Conservation (phyloP, 2,329 filamentous ascomycete species). For the Cordyceps militaris region DNA sequence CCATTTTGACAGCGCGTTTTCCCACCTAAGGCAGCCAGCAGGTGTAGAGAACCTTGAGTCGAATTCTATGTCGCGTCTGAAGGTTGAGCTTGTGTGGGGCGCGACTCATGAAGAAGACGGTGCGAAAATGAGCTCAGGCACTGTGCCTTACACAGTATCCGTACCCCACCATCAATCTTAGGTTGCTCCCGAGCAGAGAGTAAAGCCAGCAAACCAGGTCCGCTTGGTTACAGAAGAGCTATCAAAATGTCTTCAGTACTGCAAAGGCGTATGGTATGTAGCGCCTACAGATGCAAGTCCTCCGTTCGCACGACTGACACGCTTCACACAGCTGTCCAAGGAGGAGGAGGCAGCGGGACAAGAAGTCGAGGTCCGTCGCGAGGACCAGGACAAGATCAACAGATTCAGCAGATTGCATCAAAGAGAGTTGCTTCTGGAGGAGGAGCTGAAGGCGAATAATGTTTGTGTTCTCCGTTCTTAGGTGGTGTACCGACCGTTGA, state of each 20-base stretch:
- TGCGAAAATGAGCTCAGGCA: neutral
- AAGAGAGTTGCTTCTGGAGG: constrained; percentile 69
- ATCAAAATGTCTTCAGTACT: constrained; percentile 38
- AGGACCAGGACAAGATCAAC: constrained; percentile 99
- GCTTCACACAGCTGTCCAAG: constrained; percentile 65
- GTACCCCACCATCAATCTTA: constrained; percentile 12
- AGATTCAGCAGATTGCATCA: constrained; percentile 92
- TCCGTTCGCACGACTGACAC: constrained; percentile 13
- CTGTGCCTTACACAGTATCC: constrained; percentile 7
- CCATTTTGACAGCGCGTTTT: constrained; percentile 19
- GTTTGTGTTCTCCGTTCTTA: constrained; percentile 37
- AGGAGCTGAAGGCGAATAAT: constrained; percentile 71
- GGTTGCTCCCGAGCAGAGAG: neutral
- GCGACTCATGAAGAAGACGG: neutral
- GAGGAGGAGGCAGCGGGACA: constrained; percentile 81
- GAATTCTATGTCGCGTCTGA: neutral
- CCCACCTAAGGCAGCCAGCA: neutral
- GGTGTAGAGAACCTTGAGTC: neutral
- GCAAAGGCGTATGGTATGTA: constrained; percentile 53
- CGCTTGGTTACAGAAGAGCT: neutral
- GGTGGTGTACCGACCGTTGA: constrained; percentile 16
- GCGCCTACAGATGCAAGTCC: neutral
- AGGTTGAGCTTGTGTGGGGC: constrained; percentile 11
- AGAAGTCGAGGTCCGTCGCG: constrained; percentile 87
- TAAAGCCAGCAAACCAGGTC: neutral